Base-by-base conservation (phyloP, 1,284 basidiomycete species). In the Neolentinus lepideus region DNA sequence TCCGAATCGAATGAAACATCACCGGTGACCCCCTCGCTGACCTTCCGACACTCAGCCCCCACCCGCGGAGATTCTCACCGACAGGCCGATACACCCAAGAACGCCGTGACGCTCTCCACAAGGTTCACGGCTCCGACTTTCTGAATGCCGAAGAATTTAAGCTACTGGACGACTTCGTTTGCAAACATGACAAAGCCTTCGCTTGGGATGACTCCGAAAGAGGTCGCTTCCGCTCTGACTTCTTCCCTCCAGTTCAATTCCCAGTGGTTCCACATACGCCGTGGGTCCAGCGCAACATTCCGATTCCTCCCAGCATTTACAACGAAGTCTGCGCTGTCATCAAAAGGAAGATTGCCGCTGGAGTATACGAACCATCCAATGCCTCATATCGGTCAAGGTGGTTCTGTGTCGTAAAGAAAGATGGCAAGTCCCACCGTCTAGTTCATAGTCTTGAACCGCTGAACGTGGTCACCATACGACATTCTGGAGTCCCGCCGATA, bases 301-400 rank as follows among this genome's bases (percentile, higher is more conserved):
- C 63, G 1, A 67, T 67, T n/a, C 66, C 63, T n/a, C 64, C 64
- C 1, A 64, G 62, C 12, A 62, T 73, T 21, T 58, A 61, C 8
- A 56, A 68, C 0, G 58, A 69, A 52, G 66, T 75, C 1, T 66
- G 67, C 16, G 51, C 63, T 2, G 54, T 73, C 0, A 64, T 76
- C 9, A 56, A 65, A 11, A 51, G 54, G 1, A 75, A 75, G 53
- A 63, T 72, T 0, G 61, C 59, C 0, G 58, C 68, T 0, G 69
- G 71, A 0, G 64, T 72, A 0, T 75, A 74, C 52, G 68, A 75
- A 56, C 65, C 61, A 0, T 69, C 65, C 0, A 67, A 68, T n/a
- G n/a, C n/a, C n/a, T n/a, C n/a, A n/a, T n/a, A n/a, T n/a, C n/a
- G n/a, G n/a, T n/a, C n/a, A n/a, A 1, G 56, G 2, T 60, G 60